A percentile compares a stretch with the other conserved stretches of the same genome.
phyloP scores from a whole-genome alignment of 108 stramenopile species.

The Nannochloropsis oceanica region DNA sequence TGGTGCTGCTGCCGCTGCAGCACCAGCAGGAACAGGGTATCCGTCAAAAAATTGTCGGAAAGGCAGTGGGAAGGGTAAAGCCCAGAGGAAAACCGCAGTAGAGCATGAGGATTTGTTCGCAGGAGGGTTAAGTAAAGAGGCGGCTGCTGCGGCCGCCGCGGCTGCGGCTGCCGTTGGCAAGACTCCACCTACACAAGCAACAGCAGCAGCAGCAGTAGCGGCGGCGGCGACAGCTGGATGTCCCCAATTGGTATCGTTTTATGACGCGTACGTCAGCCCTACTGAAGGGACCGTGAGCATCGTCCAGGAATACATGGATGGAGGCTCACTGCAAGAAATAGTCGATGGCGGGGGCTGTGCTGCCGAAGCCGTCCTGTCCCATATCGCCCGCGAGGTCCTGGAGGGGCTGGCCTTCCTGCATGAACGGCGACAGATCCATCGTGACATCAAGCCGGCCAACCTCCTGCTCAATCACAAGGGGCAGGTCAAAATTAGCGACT shows the following conservation, averaged over 20 bases:
- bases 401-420: constrained; percentile 28
- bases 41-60: background rate
- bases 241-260: constrained; percentile 38
- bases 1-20: no score
- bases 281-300: constrained; percentile 37
- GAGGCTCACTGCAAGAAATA: constrained; percentile 36
- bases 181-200: background rate
- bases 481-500: constrained; percentile 39
- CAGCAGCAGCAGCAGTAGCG: no score
- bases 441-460: constrained; percentile 45
- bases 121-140: background rate
- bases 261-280: constrained; percentile 47
- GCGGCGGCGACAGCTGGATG: background rate
- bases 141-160: background rate
- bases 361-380: constrained; percentile 29
- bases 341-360: constrained; percentile 16
- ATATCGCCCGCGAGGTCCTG: constrained; percentile 28
- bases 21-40: background rate
- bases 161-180: background rate
- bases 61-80: background rate
- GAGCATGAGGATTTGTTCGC: background rate
- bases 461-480: constrained; percentile 33
- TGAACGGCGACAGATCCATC: constrained; percentile 27
- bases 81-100: background rate
- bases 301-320: constrained; percentile 44